Base-by-base conservation (phyloP, 164 flowering plant species). In the Amborella trichopoda region DNA sequence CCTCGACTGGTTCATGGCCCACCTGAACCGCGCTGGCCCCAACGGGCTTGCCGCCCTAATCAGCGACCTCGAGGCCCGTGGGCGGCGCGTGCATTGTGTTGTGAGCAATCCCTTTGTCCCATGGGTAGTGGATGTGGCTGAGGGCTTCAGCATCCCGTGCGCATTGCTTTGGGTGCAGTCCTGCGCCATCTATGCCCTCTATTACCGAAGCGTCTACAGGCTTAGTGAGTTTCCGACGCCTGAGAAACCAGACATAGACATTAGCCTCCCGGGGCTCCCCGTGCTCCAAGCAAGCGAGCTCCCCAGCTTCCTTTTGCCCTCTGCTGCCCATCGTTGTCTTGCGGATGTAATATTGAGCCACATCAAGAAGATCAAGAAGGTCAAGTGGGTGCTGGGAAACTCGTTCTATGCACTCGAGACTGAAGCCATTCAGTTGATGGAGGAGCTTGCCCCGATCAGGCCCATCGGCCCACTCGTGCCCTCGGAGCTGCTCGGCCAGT, bases 141-240 rank as follows among this genome's bases (percentile, higher is more conserved):
- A 56, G 1, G 58, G 44, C 0, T 43, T 74, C 3, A 67, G 69
- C 6, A 49, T 87, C 43, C 87, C 79, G 3, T 56, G 65, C 34
- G 89, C 82, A 10, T 41, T 77, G 44, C 71, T 79, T 6, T 87
- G 96, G 96, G 70, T 78, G 6, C 96, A 88, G 22, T 81, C 94
- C 4, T 67, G 70, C 20, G 83, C 94, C 1, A 68, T 74, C 26
- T 85, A 76, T 37, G 43, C 82, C 0, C 44, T 68, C 14, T 85
- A 83, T 39, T 80, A 74, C n/a, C n/a, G n/a, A n/a, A n/a, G n/a
- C n/a, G n/a, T n/a, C n/a, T n/a, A n/a, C n/a, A n/a, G n/a, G n/a
- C n/a, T n/a, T n/a, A n/a, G n/a, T n/a, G n/a, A n/a, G n/a, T n/a
- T n/a, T n/a, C n/a, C n/a, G n/a, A n/a, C n/a, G n/a, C n/a, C n/a